Evolutionary conservation across 2,329 filamentous ascomycete genomes (phyloP).

Genomic region (Trichoderma polysporum): DNA sequence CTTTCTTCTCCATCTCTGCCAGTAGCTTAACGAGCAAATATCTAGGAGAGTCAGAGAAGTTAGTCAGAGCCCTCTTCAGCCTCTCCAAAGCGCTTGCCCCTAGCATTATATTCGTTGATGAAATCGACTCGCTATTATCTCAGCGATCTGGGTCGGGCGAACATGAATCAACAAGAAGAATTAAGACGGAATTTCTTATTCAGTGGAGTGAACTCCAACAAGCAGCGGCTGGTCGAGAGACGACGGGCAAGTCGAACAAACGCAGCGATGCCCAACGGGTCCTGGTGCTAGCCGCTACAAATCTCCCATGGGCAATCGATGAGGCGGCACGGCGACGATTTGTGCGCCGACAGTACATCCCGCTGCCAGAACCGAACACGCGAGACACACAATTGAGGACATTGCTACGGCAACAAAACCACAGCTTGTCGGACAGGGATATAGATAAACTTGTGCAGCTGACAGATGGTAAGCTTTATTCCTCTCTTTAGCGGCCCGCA

Average conservation of each 20-base stretch:
- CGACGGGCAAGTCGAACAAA: conserved; percentile 64
- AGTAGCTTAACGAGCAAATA: conserved; percentile 95
- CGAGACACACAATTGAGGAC: conserved; percentile 75
- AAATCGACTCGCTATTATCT: conserved; percentile 92
- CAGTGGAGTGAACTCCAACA: conserved; percentile 95
- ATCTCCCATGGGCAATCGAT: conserved; percentile 96
- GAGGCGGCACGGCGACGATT: conserved; percentile 90
- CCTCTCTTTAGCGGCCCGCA: neutral
- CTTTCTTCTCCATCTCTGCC: conserved; percentile 96
- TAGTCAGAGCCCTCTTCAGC: conserved; percentile 86
- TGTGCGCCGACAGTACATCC: conserved; percentile 92
- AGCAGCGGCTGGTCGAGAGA: conserved; percentile 82
- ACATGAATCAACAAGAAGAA: conserved; percentile 87
- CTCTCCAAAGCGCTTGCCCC: conserved; percentile 88
- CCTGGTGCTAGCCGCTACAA: conserved; percentile 90
- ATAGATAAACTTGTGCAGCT: conserved; percentile 71
- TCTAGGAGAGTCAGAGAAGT: conserved; percentile 92
- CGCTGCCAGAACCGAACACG: conserved; percentile 81
- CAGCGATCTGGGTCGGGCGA: conserved; percentile 80
- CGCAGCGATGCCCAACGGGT: conserved; percentile 83
- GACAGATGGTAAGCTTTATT: conserved; percentile 69
- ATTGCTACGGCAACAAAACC: conserved; percentile 83
- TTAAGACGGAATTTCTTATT: conserved; percentile 97
- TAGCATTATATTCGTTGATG: conserved; percentile 97
- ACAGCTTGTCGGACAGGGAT: conserved; percentile 69